Percentiles rank a stretch among this genome's conserved stretches.
These are phyloP conservation scores for Arxiozyma telluris DNA, from an alignment of 1,139 yeast genomes.

Conservation along the genomic window DNA sequence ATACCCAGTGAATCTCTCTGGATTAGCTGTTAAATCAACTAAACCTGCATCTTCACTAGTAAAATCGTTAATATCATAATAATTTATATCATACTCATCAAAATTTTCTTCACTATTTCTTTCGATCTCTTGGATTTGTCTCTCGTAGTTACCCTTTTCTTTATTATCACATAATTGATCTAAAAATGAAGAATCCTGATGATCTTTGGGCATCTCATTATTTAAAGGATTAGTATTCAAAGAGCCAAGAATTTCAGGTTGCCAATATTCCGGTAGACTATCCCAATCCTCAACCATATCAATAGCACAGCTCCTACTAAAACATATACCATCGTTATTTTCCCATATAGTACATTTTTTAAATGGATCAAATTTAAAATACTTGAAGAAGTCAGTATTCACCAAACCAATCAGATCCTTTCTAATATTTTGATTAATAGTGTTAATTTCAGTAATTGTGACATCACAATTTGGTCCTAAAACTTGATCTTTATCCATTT, in stretches of 20 bases:
- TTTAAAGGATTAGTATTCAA: constrained; percentile 39
- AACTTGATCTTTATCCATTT: constrained; percentile 28
- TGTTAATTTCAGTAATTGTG: constrained; percentile 46
- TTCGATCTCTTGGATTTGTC: not conserved
- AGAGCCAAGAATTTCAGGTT: constrained; percentile 65
- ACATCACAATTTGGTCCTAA: constrained; percentile 39
- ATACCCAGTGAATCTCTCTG: constrained; percentile 95
- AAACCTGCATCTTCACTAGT: constrained; percentile 51
- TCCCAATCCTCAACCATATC: constrained; percentile 63
- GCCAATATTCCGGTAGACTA: constrained; percentile 61
- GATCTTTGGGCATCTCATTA: constrained; percentile 25
- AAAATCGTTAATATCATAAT: constrained; percentile 40
- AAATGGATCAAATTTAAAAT: constrained; percentile 78
- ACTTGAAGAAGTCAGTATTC: constrained; percentile 68
- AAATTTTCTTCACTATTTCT: constrained; percentile 2
- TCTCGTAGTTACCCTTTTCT: constrained; percentile 11
- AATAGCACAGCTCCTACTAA: constrained; percentile 89
- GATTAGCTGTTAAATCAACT: constrained; percentile 79
- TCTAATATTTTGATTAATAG: constrained; percentile 41
- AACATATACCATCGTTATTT: constrained; percentile 71
- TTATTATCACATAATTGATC: constrained; percentile 22
- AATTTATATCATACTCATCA: constrained; percentile 32
- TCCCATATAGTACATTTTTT: constrained; percentile 86
- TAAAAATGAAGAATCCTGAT: constrained; percentile 31
- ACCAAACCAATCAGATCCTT: constrained; percentile 52